These are phyloP conservation scores for Claviceps monticola DNA, from an alignment of 2,329 filamentous ascomycete species.

Conservation along the genomic window DNA sequence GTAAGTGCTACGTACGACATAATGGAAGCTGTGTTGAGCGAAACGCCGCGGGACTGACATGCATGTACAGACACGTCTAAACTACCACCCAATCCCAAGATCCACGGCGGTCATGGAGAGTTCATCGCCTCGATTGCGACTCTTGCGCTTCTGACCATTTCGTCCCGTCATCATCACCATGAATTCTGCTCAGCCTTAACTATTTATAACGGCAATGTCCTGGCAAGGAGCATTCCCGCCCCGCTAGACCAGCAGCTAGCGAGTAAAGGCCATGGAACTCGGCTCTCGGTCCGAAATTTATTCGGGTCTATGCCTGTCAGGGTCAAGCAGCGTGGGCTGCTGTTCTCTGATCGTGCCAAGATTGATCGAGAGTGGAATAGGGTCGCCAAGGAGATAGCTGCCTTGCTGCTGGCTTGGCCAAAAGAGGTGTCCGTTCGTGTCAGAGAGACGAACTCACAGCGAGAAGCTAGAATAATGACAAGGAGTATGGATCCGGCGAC, in stretches of 20 bases:
- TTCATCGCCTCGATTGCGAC: constrained; percentile 68
- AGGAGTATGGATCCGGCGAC: constrained; percentile 10
- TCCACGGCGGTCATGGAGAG: constrained; percentile 55
- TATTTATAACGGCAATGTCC: constrained; percentile 53
- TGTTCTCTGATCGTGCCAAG: constrained; percentile 33
- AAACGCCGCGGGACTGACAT: not conserved
- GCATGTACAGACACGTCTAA: constrained; percentile 61
- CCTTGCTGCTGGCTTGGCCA: constrained; percentile 59
- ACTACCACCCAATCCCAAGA: constrained; percentile 28
- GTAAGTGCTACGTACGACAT: constrained; percentile 32
- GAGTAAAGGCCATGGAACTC: constrained; percentile 54
- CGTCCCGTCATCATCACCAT: constrained; percentile 52
- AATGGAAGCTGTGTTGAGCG: not conserved
- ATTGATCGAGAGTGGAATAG: constrained; percentile 51
- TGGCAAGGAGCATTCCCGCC: constrained; percentile 51
- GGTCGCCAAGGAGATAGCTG: constrained; percentile 44
- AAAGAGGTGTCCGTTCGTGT: constrained; percentile 41
- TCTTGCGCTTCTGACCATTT: constrained; percentile 63
- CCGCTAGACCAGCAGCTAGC: constrained; percentile 41
- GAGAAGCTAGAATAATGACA: constrained; percentile 24
- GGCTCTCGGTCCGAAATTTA: constrained; percentile 61
- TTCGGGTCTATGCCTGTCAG: constrained; percentile 88
- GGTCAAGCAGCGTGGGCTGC: constrained; percentile 59
- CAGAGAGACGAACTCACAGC: constrained; percentile 31
- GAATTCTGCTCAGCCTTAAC: constrained; percentile 50